Conservation (phyloP, 176 grass and related monocot species). For the Stipa capillata region DNA sequence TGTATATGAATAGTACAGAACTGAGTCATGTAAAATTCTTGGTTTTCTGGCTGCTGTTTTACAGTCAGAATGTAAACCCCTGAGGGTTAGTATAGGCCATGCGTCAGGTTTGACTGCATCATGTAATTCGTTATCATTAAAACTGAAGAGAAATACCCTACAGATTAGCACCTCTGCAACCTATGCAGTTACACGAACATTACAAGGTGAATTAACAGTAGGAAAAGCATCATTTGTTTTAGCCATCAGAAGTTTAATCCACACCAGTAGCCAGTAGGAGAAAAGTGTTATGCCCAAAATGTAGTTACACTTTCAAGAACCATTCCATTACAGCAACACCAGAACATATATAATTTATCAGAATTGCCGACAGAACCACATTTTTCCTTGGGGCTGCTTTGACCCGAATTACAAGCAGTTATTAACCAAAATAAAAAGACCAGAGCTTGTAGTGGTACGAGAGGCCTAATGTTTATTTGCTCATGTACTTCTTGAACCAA, state of each 20-base stretch:
- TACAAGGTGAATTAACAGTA: neutral
- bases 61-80: too few species aligned
- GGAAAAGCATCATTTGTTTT: neutral
- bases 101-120: too few species aligned
- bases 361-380: neutral
- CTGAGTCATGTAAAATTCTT: too few species aligned
- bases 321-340: neutral
- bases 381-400: neutral
- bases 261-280: neutral
- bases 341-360: neutral
- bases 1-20: neutral
- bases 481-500: conserved; percentile 68
- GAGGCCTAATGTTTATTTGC: conserved; percentile 31
- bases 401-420: neutral
- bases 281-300: too few species aligned
- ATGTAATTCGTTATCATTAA: neutral
- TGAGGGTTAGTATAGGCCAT: too few species aligned
- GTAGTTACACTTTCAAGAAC: neutral
- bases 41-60: too few species aligned
- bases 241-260: neutral
- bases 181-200: neutral
- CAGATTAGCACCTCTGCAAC: neutral
- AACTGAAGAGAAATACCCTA: neutral
- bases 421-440: neutral
- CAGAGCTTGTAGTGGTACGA: neutral